Conservation (phyloP, 495 filamentous ascomycete species). For the Hyaloscypha finlandica region DNA sequence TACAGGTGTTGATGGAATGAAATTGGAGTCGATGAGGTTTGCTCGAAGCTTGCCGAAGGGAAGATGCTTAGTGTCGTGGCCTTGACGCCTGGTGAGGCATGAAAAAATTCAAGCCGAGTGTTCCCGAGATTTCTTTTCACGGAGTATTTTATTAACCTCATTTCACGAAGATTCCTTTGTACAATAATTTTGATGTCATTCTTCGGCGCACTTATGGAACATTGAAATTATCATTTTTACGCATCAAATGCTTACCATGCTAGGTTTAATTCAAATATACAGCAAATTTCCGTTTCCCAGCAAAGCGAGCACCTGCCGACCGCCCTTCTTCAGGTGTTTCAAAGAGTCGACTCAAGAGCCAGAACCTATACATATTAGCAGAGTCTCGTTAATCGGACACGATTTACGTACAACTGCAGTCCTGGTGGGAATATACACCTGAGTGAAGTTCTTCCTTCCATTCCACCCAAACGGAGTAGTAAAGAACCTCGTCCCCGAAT, state of each 20-base stretch:
- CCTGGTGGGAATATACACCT: constrained; percentile 86
- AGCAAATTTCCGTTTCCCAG: neutral
- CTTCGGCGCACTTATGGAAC: neutral
- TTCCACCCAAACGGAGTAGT: constrained; percentile 92
- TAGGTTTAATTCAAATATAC: neutral
- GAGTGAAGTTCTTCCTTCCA: constrained; percentile 80
- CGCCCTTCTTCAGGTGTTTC: constrained; percentile 4
- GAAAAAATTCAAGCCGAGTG: neutral
- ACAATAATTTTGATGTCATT: no score
- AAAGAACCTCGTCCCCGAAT: constrained; percentile 80
- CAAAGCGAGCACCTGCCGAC: neutral
- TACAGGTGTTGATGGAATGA: constrained; percentile 25
- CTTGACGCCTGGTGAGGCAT: neutral
- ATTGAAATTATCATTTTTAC: neutral
- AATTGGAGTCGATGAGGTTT: neutral
- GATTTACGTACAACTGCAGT: constrained; percentile 76
- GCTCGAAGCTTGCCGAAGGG: neutral
- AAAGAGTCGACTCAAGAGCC: constrained; percentile 52
- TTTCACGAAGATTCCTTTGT: no score
- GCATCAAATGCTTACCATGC: neutral
- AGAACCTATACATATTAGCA: constrained; percentile 45
- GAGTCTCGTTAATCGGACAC: neutral
- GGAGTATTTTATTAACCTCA: neutral
- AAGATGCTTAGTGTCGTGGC: neutral
- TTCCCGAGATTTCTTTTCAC: neutral